phyloP scores from a whole-genome alignment of 805 yeast species.

The Candida endomychidarum region DNA sequence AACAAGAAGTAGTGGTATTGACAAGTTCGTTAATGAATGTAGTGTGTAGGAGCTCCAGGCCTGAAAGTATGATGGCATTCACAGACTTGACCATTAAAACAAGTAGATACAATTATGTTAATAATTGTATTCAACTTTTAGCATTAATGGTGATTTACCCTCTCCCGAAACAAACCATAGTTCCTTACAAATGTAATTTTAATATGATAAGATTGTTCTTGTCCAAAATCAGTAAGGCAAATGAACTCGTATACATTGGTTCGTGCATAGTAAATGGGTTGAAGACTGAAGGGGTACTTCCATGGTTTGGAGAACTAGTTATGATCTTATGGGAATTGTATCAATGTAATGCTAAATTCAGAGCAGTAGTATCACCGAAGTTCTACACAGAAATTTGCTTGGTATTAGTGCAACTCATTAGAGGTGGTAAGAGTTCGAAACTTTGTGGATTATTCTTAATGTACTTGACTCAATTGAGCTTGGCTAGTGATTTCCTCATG shows the following conservation, averaged over 20 bases:
- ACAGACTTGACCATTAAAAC: conserved; percentile 23
- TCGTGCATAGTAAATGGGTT: conserved; percentile 49
- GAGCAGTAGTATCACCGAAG: conserved; percentile 35
- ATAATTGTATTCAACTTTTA: conserved; percentile 61
- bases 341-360: conserved; percentile 67
- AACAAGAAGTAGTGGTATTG: conserved; percentile 46
- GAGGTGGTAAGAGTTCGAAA: conserved; percentile 47
- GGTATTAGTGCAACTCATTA: conserved; percentile 56
- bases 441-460: conserved; percentile 53
- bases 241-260: conserved; percentile 52
- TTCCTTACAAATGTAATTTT: conserved; percentile 24
- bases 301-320: conserved; percentile 61
- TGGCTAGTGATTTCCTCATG: conserved; percentile 40
- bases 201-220: conserved; percentile 53
- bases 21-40: conserved; percentile 72
- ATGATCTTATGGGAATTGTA: conserved; percentile 73
- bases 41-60: conserved; percentile 50
- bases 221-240: conserved; percentile 53
- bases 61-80: conserved; percentile 47
- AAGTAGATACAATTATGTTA: conserved; percentile 47
- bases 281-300: conserved; percentile 25
- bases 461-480: conserved; percentile 45
- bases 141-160: conserved; percentile 63
- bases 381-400: conserved; percentile 56
- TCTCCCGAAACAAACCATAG: conserved; percentile 41